phyloP scores from a whole-genome alignment of 2,329 filamentous ascomycete species.

The Exophiala sp. region DNA sequence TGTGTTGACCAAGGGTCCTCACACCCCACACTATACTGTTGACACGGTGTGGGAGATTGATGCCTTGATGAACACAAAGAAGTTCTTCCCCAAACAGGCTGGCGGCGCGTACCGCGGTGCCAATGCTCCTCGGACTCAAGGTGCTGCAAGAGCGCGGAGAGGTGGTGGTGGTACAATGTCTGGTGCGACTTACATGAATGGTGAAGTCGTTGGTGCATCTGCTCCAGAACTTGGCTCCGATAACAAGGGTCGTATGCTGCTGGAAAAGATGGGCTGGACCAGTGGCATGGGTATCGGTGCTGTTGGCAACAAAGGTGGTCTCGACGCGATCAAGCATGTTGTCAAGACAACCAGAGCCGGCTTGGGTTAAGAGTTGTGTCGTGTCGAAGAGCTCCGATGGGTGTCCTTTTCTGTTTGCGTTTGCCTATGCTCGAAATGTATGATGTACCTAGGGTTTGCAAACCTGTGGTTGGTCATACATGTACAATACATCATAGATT shows the following conservation, averaged over 20 bases:
- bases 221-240: conserved; percentile 79
- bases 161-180: conserved; percentile 38
- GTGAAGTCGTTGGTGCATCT: conserved; percentile 79
- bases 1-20: conserved; percentile 68
- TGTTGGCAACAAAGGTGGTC: conserved; percentile 78
- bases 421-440: too few relatives aligned
- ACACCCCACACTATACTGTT: conserved; percentile 61
- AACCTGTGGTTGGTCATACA: too few relatives aligned
- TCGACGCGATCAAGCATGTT: conserved; percentile 79
- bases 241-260: conserved; percentile 79
- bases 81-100: conserved; percentile 26
- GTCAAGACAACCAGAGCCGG: conserved; percentile 85
- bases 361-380: conserved; percentile 54
- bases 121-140: conserved; percentile 9
- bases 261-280: conserved; percentile 98
- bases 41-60: conserved; percentile 49
- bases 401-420: not conserved
- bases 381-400: not conserved
- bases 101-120: conserved; percentile 10
- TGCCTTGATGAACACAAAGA: conserved; percentile 25
- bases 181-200: conserved; percentile 67
- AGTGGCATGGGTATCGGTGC: conserved; percentile 80
- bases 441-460: too few relatives aligned
- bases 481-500: too few relatives aligned
- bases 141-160: conserved; percentile 31